Conservation (phyloP, 345 rosid species). For the Citrus sinensis region DNA sequence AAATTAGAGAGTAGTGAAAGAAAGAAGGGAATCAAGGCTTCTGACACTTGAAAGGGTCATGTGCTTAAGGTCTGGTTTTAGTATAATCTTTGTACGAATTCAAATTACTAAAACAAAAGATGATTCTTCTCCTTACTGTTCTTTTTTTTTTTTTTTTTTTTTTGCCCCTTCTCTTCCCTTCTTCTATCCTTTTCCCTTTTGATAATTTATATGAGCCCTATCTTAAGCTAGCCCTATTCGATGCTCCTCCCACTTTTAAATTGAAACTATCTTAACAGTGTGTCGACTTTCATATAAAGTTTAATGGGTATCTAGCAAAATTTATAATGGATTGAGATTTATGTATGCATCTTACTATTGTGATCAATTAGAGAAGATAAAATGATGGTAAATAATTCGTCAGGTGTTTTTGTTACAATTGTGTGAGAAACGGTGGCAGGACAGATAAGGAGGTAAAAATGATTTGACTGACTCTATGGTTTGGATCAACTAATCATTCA, state of each 20-base stretch:
- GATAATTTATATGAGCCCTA: constrained; percentile 3
- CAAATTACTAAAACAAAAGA: constrained; percentile 38
- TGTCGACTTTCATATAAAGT: background rate
- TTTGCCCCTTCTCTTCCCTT: background rate
- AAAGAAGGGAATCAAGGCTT: constrained; percentile 40
- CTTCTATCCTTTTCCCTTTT: constrained; percentile 12
- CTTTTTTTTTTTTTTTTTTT: background rate
- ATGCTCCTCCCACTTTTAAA: constrained; percentile 16
- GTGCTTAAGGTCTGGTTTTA: constrained; percentile 33
- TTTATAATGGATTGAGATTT: background rate
- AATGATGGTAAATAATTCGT: background rate
- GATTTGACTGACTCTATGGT: constrained; percentile 1
- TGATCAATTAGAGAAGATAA: background rate
- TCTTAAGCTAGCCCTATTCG: background rate
- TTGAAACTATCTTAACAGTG: background rate
- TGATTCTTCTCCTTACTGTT: constrained; percentile 50
- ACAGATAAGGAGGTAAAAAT: background rate
- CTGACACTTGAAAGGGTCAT: constrained; percentile 52
- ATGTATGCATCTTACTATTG: background rate
- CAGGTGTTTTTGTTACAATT: background rate
- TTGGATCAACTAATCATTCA: constrained; percentile 6
- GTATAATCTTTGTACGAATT: constrained; percentile 39
- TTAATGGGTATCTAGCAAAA: background rate
- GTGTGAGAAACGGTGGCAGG: background rate
- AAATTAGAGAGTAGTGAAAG: constrained; percentile 7